phyloP scores from a whole-genome alignment of 352 stramenopile genomes.

The Globisporangium abappressorium region DNA sequence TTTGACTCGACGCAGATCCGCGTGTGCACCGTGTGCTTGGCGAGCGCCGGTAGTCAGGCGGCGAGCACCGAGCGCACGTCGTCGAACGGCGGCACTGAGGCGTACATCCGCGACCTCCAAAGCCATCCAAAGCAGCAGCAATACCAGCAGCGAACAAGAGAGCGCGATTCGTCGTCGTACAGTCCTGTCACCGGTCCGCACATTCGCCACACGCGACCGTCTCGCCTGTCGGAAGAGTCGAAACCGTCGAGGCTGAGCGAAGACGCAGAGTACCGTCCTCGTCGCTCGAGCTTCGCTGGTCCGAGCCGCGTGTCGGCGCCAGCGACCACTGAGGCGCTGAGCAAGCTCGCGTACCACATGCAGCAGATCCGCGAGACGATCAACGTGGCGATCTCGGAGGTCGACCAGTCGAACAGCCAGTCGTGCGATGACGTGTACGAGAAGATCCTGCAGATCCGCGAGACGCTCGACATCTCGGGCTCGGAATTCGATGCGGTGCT shows the following conservation, averaged over 20 bases:
- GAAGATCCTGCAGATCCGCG: slow-evolving; percentile 46
- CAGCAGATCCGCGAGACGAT: slow-evolving; percentile 68
- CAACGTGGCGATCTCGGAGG: slow-evolving; percentile 59
- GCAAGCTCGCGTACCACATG: slow-evolving; percentile 60
- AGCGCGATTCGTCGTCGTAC: neutral
- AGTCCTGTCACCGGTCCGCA: neutral
- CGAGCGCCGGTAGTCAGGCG: slow-evolving; percentile 31
- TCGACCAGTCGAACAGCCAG: slow-evolving; percentile 36
- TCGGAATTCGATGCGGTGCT: slow-evolving; percentile 49
- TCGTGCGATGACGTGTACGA: slow-evolving; percentile 46
- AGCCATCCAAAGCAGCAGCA: slow-evolving; percentile 18
- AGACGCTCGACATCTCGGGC: slow-evolving; percentile 45
- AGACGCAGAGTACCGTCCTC: slow-evolving; percentile 17
- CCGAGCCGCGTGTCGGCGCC: slow-evolving; percentile 19
- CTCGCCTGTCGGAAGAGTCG: slow-evolving; percentile 5
- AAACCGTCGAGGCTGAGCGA: slow-evolving; percentile 12
- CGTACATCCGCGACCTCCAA: slow-evolving; percentile 35
- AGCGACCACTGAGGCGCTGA: slow-evolving; percentile 44
- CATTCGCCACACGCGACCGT: slow-evolving; percentile 5
- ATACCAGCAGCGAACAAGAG: slow-evolving; percentile 1
- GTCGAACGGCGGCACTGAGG: slow-evolving; percentile 51
- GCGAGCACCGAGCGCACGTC: slow-evolving; percentile 26
- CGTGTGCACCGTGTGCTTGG: slow-evolving; percentile 70
- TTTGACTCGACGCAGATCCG: slow-evolving; percentile 60
- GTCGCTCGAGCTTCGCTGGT: slow-evolving; percentile 26